A percentile compares a stretch with the other conserved stretches of the same genome.
These are phyloP conservation scores for Stachybotrys echinatus DNA, from an alignment of 2,329 filamentous ascomycete species.

Conservation along the genomic window DNA sequence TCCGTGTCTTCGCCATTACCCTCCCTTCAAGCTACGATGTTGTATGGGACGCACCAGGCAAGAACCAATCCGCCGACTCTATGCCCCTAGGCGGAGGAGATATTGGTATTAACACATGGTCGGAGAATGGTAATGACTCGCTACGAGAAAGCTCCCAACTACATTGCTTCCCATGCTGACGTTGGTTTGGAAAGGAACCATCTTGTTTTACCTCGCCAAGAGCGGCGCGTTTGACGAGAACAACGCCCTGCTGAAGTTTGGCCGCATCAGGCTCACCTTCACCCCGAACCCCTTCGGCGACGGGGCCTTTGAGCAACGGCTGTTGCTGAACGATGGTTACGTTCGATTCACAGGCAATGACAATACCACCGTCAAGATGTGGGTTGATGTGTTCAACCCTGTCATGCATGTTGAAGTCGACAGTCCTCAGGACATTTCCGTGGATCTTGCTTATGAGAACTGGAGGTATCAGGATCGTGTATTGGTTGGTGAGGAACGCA, in stretches of 20 bases:
- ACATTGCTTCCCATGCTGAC: background rate
- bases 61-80: slow-evolving; percentile 3
- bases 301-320: slow-evolving; percentile 2
- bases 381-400: slow-evolving; percentile 5
- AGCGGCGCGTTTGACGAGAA: slow-evolving; percentile 5
- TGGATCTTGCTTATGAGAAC: slow-evolving; percentile 3
- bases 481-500: slow-evolving; percentile 4
- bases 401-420: slow-evolving; percentile 4
- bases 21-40: slow-evolving; percentile 2
- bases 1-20: background rate
- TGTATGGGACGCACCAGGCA: slow-evolving; percentile 3
- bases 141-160: too few species aligned
- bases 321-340: slow-evolving; percentile 4
- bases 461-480: slow-evolving; percentile 3
- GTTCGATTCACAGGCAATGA: slow-evolving; percentile 3
- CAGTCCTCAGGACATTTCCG: slow-evolving; percentile 1
- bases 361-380: slow-evolving; percentile 4
- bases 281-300: slow-evolving; percentile 3
- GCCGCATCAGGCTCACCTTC: slow-evolving; percentile 3
- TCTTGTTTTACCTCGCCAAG: slow-evolving; percentile 4
- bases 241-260: slow-evolving; percentile 4
- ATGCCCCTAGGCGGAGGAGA: slow-evolving; percentile 5
- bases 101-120: slow-evolving; percentile 5
- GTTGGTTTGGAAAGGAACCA: slow-evolving; percentile 1
- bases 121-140: slow-evolving; percentile 2